Percentiles rank a stretch among this genome's conserved stretches.
Evolutionary conservation across 306 rosid species (phyloP).

Genomic region (Arachis stenosperma): DNA sequence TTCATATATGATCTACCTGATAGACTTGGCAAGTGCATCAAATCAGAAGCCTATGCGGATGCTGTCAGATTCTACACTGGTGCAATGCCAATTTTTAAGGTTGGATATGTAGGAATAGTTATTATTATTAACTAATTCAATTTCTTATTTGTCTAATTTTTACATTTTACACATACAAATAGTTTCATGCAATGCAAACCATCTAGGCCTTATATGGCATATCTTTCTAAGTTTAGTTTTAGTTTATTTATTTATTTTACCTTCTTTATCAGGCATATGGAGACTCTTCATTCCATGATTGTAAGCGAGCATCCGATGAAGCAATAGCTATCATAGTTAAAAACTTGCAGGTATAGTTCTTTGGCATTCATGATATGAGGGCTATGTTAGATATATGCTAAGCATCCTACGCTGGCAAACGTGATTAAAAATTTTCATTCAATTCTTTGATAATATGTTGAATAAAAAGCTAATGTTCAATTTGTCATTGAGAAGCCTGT

Average conservation of each 20-base stretch:
- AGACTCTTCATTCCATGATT: conserved; percentile 83
- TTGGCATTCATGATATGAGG: conserved; percentile 17
- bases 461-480: conserved; percentile 18
- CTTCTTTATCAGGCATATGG: conserved; percentile 68
- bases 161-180: neutral
- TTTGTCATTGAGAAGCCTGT: conserved; percentile 11
- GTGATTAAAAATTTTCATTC: neutral
- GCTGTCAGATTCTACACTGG: conserved; percentile 89
- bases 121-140: conserved; percentile 32
- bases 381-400: neutral
- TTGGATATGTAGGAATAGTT: conserved; percentile 27
- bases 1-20: conserved; percentile 94
- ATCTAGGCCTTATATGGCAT: conserved; percentile 23
- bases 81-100: conserved; percentile 92
- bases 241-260: neutral
- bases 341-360: conserved; percentile 68
- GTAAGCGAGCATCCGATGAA: conserved; percentile 92
- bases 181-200: neutral
- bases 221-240: conserved; percentile 8
- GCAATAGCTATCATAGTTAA: conserved; percentile 69
- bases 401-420: neutral
- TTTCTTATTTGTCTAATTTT: conserved; percentile 5
- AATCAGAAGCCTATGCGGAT: conserved; percentile 87
- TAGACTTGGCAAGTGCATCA: conserved; percentile 86
- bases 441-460: conserved; percentile 22